Evolutionary conservation across 2,329 filamentous ascomycete species (phyloP).

Genomic region (Fusarium neocosmosporiellum): DNA sequence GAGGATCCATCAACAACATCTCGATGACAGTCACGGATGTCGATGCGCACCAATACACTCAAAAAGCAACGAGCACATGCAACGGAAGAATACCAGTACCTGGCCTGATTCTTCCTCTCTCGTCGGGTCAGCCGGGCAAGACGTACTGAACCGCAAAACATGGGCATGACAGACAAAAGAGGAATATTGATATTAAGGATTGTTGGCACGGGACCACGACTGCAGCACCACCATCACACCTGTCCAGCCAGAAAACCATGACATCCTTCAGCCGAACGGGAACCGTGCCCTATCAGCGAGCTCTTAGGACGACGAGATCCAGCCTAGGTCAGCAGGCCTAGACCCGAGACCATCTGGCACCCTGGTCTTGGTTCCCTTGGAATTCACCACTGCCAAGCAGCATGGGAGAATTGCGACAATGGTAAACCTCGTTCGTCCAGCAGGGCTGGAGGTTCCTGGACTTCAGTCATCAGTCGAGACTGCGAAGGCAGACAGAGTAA

Average conservation of each 20-base stretch:
- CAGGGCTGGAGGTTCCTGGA: not conserved
- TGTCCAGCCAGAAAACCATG: slow-evolving; percentile 10
- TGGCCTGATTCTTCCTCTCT: slow-evolving; percentile 25
- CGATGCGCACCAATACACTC: slow-evolving; percentile 2
- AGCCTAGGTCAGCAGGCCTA: slow-evolving; percentile 20
- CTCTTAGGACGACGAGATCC: slow-evolving; percentile 12
- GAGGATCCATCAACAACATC: not conserved
- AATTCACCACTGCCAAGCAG: slow-evolving; percentile 8
- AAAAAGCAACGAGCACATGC: not conserved
- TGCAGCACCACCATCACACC: slow-evolving; percentile 28
- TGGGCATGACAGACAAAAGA: slow-evolving; percentile 1
- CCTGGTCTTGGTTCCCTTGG: slow-evolving; percentile 17
- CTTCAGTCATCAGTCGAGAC: slow-evolving; percentile 17
- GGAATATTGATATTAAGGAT: slow-evolving; percentile 19
- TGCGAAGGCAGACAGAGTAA: slow-evolving; percentile 5
- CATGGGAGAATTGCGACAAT: slow-evolving; percentile 16
- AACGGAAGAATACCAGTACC: slow-evolving; percentile 1
- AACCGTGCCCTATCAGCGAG: slow-evolving; percentile 15
- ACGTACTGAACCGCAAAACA: slow-evolving; percentile 1
- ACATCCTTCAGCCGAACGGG: not conserved
- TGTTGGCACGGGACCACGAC: slow-evolving; percentile 25
- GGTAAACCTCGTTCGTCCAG: not conserved
- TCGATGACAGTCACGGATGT: not conserved
- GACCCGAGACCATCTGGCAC: slow-evolving; percentile 12
- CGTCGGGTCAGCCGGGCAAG: slow-evolving; percentile 19